Conservation (phyloP, 257 asterid genomes). For the Plectranthus barbatus region DNA sequence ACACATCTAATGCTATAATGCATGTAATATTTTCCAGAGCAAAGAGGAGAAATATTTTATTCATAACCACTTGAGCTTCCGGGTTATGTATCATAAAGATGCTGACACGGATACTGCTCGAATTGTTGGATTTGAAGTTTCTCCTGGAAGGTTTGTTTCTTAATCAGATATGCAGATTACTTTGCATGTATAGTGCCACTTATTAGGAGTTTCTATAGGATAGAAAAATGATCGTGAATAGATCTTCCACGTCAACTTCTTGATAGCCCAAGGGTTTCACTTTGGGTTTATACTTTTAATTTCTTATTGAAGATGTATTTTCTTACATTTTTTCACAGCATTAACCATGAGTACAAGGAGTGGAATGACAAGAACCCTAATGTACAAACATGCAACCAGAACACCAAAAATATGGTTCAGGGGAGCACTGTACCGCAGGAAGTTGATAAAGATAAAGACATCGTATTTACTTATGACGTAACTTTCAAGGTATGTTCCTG, state of each 20-base stretch:
- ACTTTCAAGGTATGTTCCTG: slow-evolving; percentile 48
- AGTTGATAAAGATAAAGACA: slow-evolving; percentile 57
- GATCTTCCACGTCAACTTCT: background rate
- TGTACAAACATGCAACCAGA: slow-evolving; percentile 70
- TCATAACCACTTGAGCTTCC: slow-evolving; percentile 82
- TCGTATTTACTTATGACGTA: slow-evolving; percentile 66
- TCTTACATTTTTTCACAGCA: slow-evolving; percentile 34
- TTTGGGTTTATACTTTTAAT: background rate
- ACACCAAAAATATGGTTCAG: slow-evolving; percentile 57
- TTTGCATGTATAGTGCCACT: background rate
- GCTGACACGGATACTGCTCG: slow-evolving; percentile 72
- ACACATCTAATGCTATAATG: background rate
- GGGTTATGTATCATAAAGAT: slow-evolving; percentile 84
- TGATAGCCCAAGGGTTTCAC: background rate
- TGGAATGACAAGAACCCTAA: slow-evolving; percentile 86
- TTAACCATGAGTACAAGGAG: slow-evolving; percentile 70
- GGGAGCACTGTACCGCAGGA: slow-evolving; percentile 79
- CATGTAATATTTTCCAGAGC: slow-evolving; percentile 42
- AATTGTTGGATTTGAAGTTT: slow-evolving; percentile 85
- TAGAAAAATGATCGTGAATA: background rate
- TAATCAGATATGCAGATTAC: slow-evolving; percentile 1
- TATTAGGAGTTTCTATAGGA: background rate
- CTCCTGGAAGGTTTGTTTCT: slow-evolving; percentile 61
- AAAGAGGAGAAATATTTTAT: slow-evolving; percentile 85
- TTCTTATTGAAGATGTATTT: background rate